A percentile compares a stretch with the other conserved stretches of the same genome.
These are phyloP conservation scores for Xylariaceae sp. DNA, from an alignment of 2,329 filamentous ascomycete species.

Conservation along the genomic window DNA sequence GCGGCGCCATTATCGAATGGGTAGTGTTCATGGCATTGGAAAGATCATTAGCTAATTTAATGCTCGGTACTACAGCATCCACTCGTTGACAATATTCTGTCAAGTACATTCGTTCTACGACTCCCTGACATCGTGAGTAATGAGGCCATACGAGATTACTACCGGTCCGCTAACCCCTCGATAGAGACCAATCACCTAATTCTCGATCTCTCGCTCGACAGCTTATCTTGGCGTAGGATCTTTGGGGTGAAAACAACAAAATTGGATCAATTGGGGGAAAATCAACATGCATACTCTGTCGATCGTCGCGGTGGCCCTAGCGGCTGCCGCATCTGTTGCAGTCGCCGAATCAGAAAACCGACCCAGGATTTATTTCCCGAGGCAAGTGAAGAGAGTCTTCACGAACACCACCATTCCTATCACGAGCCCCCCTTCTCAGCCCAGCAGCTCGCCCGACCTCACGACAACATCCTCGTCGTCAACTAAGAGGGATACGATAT, in stretches of 20 bases:
- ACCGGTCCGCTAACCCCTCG: conserved; percentile 28
- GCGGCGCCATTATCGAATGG: background rate
- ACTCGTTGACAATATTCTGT: conserved; percentile 52
- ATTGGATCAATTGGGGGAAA: conserved; percentile 29
- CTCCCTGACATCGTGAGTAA: conserved; percentile 48
- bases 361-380: conserved; percentile 53
- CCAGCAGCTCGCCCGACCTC: conserved; percentile 26
- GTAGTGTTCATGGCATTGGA: background rate
- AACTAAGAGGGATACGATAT: conserved; percentile 35
- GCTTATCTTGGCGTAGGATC: conserved; percentile 17
- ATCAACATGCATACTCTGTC: conserved; percentile 41
- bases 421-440: conserved; percentile 36
- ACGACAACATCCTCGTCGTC: conserved; percentile 33
- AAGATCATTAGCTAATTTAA: conserved; percentile 30
- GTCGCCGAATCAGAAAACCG: conserved; percentile 44
- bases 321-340: conserved; percentile 47
- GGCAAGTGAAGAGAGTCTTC: conserved; percentile 50
- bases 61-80: conserved; percentile 38
- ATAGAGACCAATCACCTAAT: conserved; percentile 33
- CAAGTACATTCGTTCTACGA: conserved; percentile 55
- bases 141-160: conserved; percentile 9
- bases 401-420: conserved; percentile 42
- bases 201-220: conserved; percentile 13
- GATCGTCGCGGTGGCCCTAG: conserved; percentile 45
- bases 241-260: conserved; percentile 22